Percentiles rank a stretch among this genome's conserved stretches.
Evolutionary conservation across 345 rosid genomes (phyloP).

Genomic region (Lenwebbia sp.): DNA sequence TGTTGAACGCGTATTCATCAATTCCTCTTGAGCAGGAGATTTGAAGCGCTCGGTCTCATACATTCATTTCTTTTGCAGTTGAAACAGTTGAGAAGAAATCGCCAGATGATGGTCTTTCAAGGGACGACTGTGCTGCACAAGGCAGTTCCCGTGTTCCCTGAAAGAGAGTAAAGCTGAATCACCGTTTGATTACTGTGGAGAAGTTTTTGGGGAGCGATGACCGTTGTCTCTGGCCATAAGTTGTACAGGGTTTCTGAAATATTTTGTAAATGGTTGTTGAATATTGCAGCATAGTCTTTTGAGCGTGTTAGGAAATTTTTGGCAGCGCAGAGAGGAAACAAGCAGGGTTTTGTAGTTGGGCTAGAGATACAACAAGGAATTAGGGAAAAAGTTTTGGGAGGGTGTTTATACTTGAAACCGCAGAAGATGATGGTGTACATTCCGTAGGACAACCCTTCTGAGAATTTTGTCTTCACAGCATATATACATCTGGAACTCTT

Average conservation of each 20-base stretch:
- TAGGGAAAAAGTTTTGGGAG: neutral
- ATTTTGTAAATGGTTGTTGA: conserved; percentile 8
- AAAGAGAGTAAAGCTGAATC: conserved; percentile 12
- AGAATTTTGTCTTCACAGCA: neutral
- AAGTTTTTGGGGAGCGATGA: neutral
- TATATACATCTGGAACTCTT: neutral
- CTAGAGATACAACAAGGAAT: neutral
- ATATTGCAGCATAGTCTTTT: neutral
- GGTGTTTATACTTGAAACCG: neutral
- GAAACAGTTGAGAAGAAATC: conserved; percentile 35
- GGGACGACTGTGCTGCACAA: conserved; percentile 83
- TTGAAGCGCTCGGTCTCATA: neutral
- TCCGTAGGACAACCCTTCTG: neutral
- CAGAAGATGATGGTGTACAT: conserved; percentile 6
- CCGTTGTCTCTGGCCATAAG: neutral
- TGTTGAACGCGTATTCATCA: neutral
- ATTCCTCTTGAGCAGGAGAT: neutral
- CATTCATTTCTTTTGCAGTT: conserved; percentile 13
- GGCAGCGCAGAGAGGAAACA: neutral
- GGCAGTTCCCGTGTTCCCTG: conserved; percentile 23
- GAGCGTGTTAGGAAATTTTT: neutral
- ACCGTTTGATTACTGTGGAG: neutral
- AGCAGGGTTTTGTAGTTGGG: neutral
- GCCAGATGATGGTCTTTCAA: conserved; percentile 66
- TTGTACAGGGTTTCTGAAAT: neutral